Conservation (phyloP, 1,139 yeast genomes). For the Nadsonia commutata region DNA sequence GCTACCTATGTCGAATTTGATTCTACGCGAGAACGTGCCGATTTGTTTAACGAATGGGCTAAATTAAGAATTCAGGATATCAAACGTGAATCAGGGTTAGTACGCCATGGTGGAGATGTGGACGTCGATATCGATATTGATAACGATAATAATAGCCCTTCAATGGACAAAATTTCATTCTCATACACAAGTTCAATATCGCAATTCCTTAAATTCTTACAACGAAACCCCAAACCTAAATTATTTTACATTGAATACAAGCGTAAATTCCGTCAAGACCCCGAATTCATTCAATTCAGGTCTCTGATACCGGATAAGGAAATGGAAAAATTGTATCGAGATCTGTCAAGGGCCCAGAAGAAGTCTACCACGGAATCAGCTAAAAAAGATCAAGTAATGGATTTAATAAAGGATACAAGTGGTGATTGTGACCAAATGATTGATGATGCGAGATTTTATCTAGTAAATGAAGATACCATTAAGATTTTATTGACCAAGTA, state of each 20-base stretch:
- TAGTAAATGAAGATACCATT: neutral
- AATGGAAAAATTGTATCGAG: neutral
- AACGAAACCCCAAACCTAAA: neutral
- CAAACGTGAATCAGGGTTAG: neutral
- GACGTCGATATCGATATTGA: neutral
- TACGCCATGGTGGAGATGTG: neutral
- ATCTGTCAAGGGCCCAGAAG: neutral
- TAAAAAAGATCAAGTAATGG: neutral
- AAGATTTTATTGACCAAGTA: neutral
- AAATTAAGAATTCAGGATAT: constrained; percentile 11
- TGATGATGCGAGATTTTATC: neutral
- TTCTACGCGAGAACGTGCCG: constrained; percentile 22
- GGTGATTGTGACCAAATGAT: neutral
- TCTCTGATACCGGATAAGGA: neutral
- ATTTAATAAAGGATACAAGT: neutral
- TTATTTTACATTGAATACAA: neutral
- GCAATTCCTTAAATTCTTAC: neutral
- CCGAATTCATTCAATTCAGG: neutral
- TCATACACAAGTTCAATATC: neutral
- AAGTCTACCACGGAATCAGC: neutral
- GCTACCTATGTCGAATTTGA: constrained; percentile 27
- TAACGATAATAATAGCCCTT: neutral
- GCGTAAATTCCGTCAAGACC: neutral
- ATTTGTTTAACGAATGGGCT: constrained; percentile 32
- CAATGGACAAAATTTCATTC: neutral